Evolutionary conservation across 1,139 yeast species (phyloP).

Genomic region (Saccharomyces hybrid): DNA sequence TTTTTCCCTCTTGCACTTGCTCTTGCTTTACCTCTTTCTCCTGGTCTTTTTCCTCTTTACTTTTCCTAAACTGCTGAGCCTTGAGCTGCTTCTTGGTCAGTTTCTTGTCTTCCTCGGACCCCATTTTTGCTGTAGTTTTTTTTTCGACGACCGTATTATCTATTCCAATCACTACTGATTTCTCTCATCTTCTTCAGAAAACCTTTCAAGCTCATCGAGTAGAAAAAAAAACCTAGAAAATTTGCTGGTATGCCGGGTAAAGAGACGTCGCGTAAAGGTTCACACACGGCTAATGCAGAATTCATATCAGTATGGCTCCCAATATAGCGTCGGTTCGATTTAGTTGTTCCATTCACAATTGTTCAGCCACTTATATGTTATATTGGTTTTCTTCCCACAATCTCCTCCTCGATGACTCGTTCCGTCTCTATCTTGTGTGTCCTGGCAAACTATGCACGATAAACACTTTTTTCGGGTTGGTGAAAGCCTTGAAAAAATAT

Average conservation of each 20-base stretch:
- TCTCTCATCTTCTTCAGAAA: no score
- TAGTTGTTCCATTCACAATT: no score
- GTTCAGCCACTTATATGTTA: no score
- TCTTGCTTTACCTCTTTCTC: slow-evolving; percentile 24
- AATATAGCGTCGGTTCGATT: no score
- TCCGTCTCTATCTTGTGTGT: not conserved
- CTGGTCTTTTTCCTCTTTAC: slow-evolving; percentile 30
- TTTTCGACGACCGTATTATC: no score
- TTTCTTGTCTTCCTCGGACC: slow-evolving; percentile 32
- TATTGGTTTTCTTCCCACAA: not conserved
- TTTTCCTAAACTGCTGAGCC: slow-evolving; percentile 54
- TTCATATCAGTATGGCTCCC: no score
- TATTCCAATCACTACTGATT: no score
- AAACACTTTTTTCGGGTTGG: not conserved
- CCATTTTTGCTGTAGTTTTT: not conserved
- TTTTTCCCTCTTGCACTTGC: slow-evolving; percentile 15
- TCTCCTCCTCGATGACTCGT: not conserved
- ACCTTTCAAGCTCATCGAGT: no score
- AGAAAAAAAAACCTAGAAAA: no score
- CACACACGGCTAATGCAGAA: no score
- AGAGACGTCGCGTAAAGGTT: no score
- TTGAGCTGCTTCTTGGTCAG: slow-evolving; percentile 74
- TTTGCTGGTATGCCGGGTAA: no score
- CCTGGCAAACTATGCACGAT: not conserved
- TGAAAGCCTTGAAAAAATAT: not conserved